Evolutionary conservation across 2,329 filamentous ascomycete species (phyloP).

Genomic region (Cytospora mali): DNA sequence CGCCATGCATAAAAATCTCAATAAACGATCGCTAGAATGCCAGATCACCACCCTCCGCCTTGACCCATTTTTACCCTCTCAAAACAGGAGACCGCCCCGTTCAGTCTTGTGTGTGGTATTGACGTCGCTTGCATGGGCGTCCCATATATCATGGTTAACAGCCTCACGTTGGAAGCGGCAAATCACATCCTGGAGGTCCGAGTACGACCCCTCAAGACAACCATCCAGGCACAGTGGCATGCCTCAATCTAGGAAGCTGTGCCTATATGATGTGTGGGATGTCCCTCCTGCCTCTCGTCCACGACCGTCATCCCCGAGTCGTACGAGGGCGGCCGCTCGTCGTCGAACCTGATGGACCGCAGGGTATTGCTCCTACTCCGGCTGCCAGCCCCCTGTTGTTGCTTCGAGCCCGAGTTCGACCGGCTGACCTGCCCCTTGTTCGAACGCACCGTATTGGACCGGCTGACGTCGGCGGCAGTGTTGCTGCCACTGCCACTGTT

Average conservation of each 20-base stretch:
- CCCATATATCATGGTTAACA: background rate
- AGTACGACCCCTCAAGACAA: background rate
- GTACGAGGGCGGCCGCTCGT: constrained; percentile 24
- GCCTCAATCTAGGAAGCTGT: background rate
- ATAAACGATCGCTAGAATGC: constrained; percentile 12
- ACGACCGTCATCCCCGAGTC: constrained; percentile 25
- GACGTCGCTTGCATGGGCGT: background rate
- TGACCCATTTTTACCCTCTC: background rate
- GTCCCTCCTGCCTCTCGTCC: constrained; percentile 8
- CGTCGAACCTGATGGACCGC: constrained; percentile 19
- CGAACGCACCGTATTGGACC: constrained; percentile 19
- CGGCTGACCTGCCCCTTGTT: constrained; percentile 17
- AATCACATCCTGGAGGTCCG: background rate
- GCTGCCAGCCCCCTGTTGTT: constrained; percentile 20
- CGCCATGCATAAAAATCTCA: constrained; percentile 20
- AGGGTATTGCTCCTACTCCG: constrained; percentile 14
- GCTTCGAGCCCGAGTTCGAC: constrained; percentile 16
- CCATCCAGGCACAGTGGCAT: background rate
- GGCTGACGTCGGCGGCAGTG: constrained; percentile 19
- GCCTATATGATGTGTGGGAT: background rate
- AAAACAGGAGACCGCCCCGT: background rate
- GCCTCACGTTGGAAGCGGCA: background rate
- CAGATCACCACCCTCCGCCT: background rate
- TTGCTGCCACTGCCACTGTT: background rate
- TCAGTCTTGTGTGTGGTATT: background rate